Percentiles rank a stretch among this genome's conserved stretches.
These are phyloP conservation scores for Lactarius quietus DNA, from an alignment of 768 basidiomycete species.

Conservation along the genomic window DNA sequence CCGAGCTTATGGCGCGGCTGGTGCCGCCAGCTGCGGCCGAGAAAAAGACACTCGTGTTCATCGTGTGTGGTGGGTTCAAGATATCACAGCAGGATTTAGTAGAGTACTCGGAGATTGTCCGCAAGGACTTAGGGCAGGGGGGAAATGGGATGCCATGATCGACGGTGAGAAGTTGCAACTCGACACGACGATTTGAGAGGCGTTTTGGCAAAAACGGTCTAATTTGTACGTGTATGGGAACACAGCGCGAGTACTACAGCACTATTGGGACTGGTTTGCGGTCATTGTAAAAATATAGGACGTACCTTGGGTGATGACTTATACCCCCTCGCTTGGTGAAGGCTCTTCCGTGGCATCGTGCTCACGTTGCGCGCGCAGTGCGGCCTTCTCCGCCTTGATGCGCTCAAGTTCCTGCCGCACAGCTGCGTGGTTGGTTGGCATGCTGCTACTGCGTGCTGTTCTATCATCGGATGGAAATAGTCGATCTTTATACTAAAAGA, in stretches of 20 bases:
- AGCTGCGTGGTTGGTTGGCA: constrained; percentile 64
- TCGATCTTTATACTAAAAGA: constrained; percentile 61
- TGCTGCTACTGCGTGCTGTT: constrained; percentile 43
- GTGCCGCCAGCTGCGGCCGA: constrained; percentile 37
- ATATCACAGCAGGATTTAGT: constrained; percentile 50
- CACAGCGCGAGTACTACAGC: neutral
- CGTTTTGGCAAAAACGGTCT: neutral
- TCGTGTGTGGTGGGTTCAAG: constrained; percentile 73
- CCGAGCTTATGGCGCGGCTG: constrained; percentile 49
- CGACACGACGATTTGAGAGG: neutral
- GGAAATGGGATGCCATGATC: constrained; percentile 3
- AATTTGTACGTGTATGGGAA: constrained; percentile 1
- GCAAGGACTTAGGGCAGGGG: constrained; percentile 30
- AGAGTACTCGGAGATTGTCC: constrained; percentile 44
- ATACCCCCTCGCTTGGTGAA: constrained; percentile 31
- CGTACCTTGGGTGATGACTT: constrained; percentile 5
- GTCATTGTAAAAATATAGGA: neutral
- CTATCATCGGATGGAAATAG: constrained; percentile 64
- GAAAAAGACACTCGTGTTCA: constrained; percentile 49
- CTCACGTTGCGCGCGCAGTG: constrained; percentile 42
- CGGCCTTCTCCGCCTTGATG: constrained; percentile 60
- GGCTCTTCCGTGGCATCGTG: constrained; percentile 35
- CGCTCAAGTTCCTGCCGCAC: constrained; percentile 68
- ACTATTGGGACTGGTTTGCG: neutral
- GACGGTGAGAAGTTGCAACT: constrained; percentile 5